Evolutionary conservation across 139 green algal genomes (phyloP).

Genomic region (Closterium sp.): DNA sequence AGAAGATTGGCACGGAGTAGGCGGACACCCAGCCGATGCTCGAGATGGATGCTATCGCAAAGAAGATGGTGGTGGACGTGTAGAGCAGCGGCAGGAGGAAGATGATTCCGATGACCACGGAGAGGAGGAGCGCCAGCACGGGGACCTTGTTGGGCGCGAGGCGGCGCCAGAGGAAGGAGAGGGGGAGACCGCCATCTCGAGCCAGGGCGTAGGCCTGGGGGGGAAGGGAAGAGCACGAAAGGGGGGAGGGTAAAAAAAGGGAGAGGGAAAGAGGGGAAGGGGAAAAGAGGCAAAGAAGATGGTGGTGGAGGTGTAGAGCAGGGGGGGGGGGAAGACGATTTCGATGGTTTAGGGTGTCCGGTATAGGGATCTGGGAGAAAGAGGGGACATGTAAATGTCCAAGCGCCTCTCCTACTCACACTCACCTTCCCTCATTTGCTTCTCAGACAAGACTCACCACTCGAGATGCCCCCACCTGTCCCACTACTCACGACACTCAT

Average conservation of each 20-base stretch:
- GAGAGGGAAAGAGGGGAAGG: neutral
- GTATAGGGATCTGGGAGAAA: no score
- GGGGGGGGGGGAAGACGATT: neutral
- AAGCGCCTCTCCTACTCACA: no score
- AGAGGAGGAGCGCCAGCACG: neutral
- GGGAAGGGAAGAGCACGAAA: neutral
- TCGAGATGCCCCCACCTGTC: no score
- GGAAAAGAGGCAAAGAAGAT: neutral
- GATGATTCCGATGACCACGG: neutral
- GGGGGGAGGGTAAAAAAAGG: neutral
- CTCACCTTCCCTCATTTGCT: no score
- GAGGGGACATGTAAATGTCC: no score
- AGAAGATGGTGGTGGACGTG: neutral
- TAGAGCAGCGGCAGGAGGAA: constrained; percentile 1
- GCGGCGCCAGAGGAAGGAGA: constrained; percentile 1
- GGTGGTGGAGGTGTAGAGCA: neutral
- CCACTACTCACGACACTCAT: no score
- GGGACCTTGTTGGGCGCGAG: neutral
- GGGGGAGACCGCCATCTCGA: constrained; percentile 10
- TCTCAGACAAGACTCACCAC: no score
- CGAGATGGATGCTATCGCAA: constrained; percentile 9
- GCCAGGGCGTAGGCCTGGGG: constrained; percentile 17
- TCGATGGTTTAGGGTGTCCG: neutral
- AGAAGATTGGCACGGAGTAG: constrained; percentile 31
- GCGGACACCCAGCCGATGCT: constrained; percentile 27